Conservation (phyloP, 1,139 yeast species). For the Yamadazyma diddensiae region DNA sequence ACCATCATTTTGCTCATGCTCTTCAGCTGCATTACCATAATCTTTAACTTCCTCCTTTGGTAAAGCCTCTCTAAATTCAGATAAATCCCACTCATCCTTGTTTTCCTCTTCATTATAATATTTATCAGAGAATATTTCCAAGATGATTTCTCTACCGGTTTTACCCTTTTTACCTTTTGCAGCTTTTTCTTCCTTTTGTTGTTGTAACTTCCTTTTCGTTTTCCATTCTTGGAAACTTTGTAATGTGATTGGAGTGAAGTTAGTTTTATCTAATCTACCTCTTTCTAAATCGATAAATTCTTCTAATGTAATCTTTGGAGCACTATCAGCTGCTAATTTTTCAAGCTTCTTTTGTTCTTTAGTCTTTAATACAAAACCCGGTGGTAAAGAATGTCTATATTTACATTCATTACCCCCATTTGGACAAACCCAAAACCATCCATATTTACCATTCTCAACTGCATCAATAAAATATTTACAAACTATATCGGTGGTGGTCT, state of each 20-base stretch:
- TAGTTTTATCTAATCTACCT: constrained; percentile 70
- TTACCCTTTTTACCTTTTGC: constrained; percentile 50
- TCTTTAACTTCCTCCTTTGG: constrained; percentile 50
- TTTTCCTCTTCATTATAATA: constrained; percentile 48
- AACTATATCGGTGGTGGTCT: constrained; percentile 91
- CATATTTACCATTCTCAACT: constrained; percentile 94
- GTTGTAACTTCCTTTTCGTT: constrained; percentile 58
- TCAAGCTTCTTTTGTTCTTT: constrained; percentile 93
- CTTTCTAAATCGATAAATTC: constrained; percentile 95
- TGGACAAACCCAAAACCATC: constrained; percentile 99
- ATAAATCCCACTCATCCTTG: constrained; percentile 71
- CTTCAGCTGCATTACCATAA: constrained; percentile 45
- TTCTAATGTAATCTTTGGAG: constrained; percentile 90
- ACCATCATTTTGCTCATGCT: constrained; percentile 2
- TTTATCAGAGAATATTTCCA: constrained; percentile 70
- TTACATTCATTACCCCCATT: constrained; percentile 91
- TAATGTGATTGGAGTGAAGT: constrained; percentile 83
- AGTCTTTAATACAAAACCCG: constrained; percentile 94
- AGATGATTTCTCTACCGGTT: constrained; percentile 80
- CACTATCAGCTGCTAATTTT: constrained; percentile 77
- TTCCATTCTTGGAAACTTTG: constrained; percentile 89
- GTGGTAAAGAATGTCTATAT: constrained; percentile 95
- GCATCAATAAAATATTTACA: constrained; percentile 96
- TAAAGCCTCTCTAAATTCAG: constrained; percentile 53
- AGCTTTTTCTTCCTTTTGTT: constrained; percentile 55